Evolutionary conservation across 2,329 filamentous ascomycete species (phyloP), one percentile per base, ranked within the genome.

Genomic region (Aquanectria penicillioides): DNA sequence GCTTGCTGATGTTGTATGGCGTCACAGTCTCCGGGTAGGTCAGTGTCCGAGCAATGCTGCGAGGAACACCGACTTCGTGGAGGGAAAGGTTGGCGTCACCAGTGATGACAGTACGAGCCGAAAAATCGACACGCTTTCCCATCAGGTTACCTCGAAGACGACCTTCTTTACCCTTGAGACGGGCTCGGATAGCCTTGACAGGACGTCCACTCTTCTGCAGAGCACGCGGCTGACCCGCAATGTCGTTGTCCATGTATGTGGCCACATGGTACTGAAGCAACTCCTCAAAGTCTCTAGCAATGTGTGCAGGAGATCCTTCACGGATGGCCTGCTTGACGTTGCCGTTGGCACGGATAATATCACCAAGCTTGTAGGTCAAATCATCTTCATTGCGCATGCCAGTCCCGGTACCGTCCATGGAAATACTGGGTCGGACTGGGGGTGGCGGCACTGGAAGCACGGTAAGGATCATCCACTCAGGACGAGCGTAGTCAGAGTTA

Each of bases 171-270:
- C 96, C 96, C 88, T 99, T 99, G 75, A 99, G 84, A 78, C 95
- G 94, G 61, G 93, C 93, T 70, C 96, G 92, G 66, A 99, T 97
- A 13, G 95, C 93, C 81, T 99, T 99, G 67, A 99, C 91, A 1
- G 96, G 94, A 72, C 96, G 89, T 43, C 96, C 96, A 55, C 93
- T 97, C 83, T 99, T 99, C 73, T 99, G 96, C 72, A 98, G 83
- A 3, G 95, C 94, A 69, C 95, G 93, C 3, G 95, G 95, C 69
- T 96, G 89, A 46, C 94, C 94, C 63, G 96, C 95, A 77, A 98
- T 97, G 75, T 99, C 94, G 71, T 99, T 99, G 78, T 99, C 95
- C 96, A 99, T 99, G 78, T 97, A 97, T 1, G 96, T 99, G 37
- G 96, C 96, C 59, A 99, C 94, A 72, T 99, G 96, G 73, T 97